Conservation (phyloP, 441 rosid species). For the Melastoma candidum region DNA sequence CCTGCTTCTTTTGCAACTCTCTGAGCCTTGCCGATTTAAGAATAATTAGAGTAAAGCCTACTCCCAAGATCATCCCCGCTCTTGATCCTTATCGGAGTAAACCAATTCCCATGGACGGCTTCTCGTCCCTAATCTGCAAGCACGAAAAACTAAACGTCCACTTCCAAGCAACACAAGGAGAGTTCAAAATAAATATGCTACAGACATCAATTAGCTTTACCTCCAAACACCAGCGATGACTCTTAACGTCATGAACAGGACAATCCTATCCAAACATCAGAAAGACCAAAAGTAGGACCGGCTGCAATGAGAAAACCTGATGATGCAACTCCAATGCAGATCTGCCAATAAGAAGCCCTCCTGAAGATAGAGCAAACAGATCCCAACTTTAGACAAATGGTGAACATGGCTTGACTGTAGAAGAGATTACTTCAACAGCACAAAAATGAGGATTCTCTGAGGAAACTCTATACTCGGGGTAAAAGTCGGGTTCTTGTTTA, state of each 20-base stretch:
- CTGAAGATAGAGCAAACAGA: constrained; percentile 21
- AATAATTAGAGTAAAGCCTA: too few relatives aligned
- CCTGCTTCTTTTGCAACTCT: too few relatives aligned
- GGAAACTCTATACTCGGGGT: too few relatives aligned
- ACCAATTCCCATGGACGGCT: constrained; percentile 68
- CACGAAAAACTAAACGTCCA: background rate
- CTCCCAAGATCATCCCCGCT: constrained; percentile 21
- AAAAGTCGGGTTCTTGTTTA: too few relatives aligned
- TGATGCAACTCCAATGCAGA: constrained; percentile 52
- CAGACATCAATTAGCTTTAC: constrained; percentile 23
- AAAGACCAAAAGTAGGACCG: constrained; percentile 66
- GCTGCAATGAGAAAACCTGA: constrained; percentile 52
- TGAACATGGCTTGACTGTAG: too few relatives aligned
- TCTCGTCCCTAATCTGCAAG: constrained; percentile 54
- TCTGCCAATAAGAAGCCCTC: constrained; percentile 90
- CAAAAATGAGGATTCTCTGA: too few relatives aligned
- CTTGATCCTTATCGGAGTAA: constrained; percentile 34
- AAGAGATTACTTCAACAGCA: too few relatives aligned
- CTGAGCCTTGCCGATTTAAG: too few relatives aligned
- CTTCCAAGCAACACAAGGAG: background rate
- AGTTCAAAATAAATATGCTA: constrained; percentile 1
- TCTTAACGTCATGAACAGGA: constrained; percentile 88
- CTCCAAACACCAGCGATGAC: constrained; percentile 85
- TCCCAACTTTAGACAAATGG: too few relatives aligned
- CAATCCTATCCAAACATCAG: constrained; percentile 82